Base-by-base conservation (phyloP, 2,329 filamentous ascomycete species). In the Cordyceps militaris region DNA sequence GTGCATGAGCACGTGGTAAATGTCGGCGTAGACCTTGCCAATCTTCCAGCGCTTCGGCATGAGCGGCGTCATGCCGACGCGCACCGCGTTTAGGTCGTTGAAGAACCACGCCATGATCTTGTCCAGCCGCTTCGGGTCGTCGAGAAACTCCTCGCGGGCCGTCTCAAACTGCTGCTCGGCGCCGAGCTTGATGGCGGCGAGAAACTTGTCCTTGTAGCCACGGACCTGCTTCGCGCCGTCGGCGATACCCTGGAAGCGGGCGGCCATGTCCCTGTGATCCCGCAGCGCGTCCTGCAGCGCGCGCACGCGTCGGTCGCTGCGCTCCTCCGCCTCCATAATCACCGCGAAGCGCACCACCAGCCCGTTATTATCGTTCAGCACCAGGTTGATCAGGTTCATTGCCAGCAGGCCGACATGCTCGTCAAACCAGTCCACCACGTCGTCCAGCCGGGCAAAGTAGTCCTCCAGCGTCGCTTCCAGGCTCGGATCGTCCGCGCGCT, bases 11-110 rank as follows among this genome's bases (percentile, higher is more conserved):
- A 83, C 81, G 74, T 99, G 94, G 70, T 99, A 99, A 61, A 96
- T 92, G 66, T 88, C 83, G 60, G 86, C 87, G 71, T 96, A 99
- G 1, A 89, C 94, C 69, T 88, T 86, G 74, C 92, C 88, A 49
- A 99, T 96, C 69, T 88, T 92, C 94, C 94, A 99, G 72, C 94
- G 96, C 74, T 89, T 93, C 9, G 95, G 94, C 84, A 97, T 92
- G 55, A 99, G 79, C 28, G 84, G 83, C 60, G 88, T 84, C 89
- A 99, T 96, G 67, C 94, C 93, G 61, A 95, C 81, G 72, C 93
- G 91, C 68, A 97, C 93, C 3, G 91, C 91, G 71, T 95, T 96
- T 38, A 99, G 81, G 70, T 99, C 93, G 74, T 97, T 97, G 76
- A 97, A 99, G 73, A 86, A 99, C 94, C 94, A 99, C 67, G 89